phyloP scores from a whole-genome alignment of 495 filamentous ascomycete genomes.

The Aspergillus conjunctus region DNA sequence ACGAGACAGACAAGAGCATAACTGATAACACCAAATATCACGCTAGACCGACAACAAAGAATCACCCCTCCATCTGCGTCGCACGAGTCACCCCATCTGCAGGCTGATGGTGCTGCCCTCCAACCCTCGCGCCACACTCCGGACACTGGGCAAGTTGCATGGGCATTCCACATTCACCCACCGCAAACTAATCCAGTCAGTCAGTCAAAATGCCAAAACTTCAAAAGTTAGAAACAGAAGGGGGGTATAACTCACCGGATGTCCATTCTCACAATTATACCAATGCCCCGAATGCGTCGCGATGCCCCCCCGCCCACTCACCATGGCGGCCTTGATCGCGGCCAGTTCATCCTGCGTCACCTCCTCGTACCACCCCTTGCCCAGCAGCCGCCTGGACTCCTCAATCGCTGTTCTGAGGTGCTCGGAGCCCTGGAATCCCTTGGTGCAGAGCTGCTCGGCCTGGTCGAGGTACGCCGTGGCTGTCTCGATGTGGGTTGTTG shows the following conservation, averaged over 20 bases:
- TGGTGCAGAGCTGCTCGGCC: background rate
- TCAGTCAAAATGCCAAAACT: background rate
- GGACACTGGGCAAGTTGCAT: background rate
- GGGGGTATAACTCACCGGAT: background rate
- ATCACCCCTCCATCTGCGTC: background rate
- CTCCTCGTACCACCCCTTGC: background rate
- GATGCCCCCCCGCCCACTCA: background rate
- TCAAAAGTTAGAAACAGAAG: background rate
- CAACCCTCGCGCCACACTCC: background rate
- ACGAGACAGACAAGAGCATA: no score
- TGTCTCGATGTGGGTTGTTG: background rate
- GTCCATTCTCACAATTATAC: slow-evolving; percentile 10
- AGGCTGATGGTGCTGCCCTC: background rate
- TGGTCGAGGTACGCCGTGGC: slow-evolving; percentile 1
- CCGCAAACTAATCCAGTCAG: background rate
- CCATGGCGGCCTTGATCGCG: slow-evolving; percentile 9
- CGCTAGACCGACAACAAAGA: no score
- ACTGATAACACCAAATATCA: no score
- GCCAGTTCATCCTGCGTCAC: background rate
- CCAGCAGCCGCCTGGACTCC: background rate
- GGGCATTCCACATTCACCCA: background rate
- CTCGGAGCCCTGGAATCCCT: background rate
- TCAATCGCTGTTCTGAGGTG: background rate
- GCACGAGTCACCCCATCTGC: background rate
- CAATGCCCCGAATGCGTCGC: slow-evolving; percentile 13